Conservation (phyloP, 768 basidiomycete species). For the Macrocybe gigantea region DNA sequence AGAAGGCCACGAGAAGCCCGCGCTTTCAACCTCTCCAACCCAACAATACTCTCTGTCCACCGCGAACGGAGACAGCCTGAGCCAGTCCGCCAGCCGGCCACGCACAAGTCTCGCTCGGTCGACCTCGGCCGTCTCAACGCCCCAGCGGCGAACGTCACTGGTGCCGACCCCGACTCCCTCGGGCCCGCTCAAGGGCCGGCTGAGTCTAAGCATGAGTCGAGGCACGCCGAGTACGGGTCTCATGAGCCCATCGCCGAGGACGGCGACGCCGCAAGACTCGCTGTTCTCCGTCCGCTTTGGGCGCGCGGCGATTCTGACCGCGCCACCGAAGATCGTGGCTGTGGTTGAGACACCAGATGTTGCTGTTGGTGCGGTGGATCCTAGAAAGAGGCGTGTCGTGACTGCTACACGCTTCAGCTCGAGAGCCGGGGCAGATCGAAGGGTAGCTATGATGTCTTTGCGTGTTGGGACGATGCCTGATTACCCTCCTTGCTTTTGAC, state of each 20-base stretch:
- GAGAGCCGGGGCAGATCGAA: conserved; percentile 72
- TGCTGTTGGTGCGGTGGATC: conserved; percentile 85
- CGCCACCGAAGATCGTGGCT: conserved; percentile 78
- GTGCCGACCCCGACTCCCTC: neutral
- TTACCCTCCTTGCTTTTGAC: neutral
- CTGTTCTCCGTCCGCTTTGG: conserved; percentile 50
- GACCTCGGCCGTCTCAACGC: conserved; percentile 44
- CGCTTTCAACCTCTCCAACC: conserved; percentile 9
- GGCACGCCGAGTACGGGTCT: conserved; percentile 38
- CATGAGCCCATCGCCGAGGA: conserved; percentile 38
- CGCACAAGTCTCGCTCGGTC: conserved; percentile 48
- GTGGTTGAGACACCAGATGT: conserved; percentile 85
- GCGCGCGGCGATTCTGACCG: conserved; percentile 70
- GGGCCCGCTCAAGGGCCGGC: conserved; percentile 26
- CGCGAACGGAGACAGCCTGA: conserved; percentile 16
- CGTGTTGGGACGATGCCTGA: conserved; percentile 2
- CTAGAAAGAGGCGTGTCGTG: conserved; percentile 75
- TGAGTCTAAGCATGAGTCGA: conserved; percentile 28
- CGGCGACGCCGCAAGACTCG: conserved; percentile 28
- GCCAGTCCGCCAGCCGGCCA: conserved; percentile 27
- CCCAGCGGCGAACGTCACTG: conserved; percentile 32
- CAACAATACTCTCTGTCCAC: conserved; percentile 13
- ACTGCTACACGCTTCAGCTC: conserved; percentile 88
- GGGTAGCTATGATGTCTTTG: conserved; percentile 41
- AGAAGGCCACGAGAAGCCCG: conserved; percentile 36